Conservation (phyloP, 345 rosid species). For the Dipteronia sinensis region DNA sequence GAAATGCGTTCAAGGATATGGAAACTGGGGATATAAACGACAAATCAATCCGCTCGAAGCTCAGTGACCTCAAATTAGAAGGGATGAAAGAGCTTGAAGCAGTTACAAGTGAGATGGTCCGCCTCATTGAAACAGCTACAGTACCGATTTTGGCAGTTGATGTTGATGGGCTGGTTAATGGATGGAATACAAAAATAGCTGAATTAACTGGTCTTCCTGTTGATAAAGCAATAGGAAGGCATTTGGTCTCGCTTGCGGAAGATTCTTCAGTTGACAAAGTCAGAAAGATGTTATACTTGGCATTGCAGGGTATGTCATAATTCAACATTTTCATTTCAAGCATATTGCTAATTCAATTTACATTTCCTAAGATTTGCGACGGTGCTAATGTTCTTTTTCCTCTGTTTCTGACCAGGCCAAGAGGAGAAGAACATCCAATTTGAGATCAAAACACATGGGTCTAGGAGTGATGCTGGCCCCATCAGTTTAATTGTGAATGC, state of each 20-base stretch:
- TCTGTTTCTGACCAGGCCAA: constrained; percentile 58
- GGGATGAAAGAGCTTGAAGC: constrained; percentile 93
- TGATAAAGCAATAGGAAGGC: constrained; percentile 85
- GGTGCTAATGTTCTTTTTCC: background rate
- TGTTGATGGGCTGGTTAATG: constrained; percentile 83
- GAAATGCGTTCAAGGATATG: constrained; percentile 71
- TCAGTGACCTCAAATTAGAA: constrained; percentile 73
- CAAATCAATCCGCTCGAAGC: constrained; percentile 57
- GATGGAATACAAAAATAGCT: constrained; percentile 92
- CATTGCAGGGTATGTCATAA: constrained; percentile 68
- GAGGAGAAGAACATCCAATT: constrained; percentile 86
- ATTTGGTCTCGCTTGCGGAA: constrained; percentile 78
- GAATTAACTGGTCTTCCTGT: constrained; percentile 85
- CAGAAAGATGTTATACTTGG: constrained; percentile 64
- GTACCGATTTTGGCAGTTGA: constrained; percentile 93
- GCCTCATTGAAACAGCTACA: constrained; percentile 86
- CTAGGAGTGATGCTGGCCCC: constrained; percentile 60
- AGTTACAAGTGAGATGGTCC: constrained; percentile 94
- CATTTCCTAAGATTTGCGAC: background rate
- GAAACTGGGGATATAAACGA: constrained; percentile 48
- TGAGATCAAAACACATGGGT: constrained; percentile 80
- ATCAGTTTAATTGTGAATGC: constrained; percentile 88
- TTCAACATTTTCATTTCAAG: constrained; percentile 1
- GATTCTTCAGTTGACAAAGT: constrained; percentile 74
- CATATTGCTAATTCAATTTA: background rate